These are phyloP conservation scores for Rhinocladiella similis DNA, from an alignment of 2,329 filamentous ascomycete species.

Conservation along the genomic window DNA sequence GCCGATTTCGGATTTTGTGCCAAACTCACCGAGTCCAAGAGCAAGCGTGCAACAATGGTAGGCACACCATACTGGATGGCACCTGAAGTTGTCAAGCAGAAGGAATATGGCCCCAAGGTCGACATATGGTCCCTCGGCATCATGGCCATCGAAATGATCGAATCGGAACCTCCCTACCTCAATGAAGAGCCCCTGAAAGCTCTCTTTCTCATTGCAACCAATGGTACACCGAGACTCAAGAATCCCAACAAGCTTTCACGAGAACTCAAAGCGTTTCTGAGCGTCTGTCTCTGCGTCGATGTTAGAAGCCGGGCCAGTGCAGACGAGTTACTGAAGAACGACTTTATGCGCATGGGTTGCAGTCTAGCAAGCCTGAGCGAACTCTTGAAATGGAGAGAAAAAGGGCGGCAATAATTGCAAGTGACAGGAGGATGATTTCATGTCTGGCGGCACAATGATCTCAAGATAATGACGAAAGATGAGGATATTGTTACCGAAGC, in stretches of 20 bases:
- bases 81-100: slow-evolving; percentile 98
- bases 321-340: slow-evolving; percentile 83
- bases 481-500: not conserved
- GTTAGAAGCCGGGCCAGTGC: slow-evolving; percentile 92
- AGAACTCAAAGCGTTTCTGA: slow-evolving; percentile 95
- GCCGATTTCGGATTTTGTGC: slow-evolving; percentile 99
- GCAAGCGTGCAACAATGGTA: slow-evolving; percentile 98
- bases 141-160: slow-evolving; percentile 99
- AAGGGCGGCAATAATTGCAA: slow-evolving; percentile 29
- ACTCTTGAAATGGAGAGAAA: slow-evolving; percentile 69
- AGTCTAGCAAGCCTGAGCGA: slow-evolving; percentile 79
- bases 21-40: slow-evolving; percentile 95
- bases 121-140: slow-evolving; percentile 99
- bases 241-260: slow-evolving; percentile 97
- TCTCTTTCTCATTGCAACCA: slow-evolving; percentile 94
- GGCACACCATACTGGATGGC: slow-evolving; percentile 99
- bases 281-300: slow-evolving; percentile 93
- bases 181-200: slow-evolving; percentile 98
- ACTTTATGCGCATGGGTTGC: slow-evolving; percentile 93
- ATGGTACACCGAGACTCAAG: slow-evolving; percentile 94
- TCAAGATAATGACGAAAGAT: not conserved
- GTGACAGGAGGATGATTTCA: not conserved
- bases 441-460: not conserved
- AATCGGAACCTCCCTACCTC: slow-evolving; percentile 94
- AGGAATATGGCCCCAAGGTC: slow-evolving; percentile 97